phyloP scores from a whole-genome alignment of 169 alveolate genomes.

The Plasmodium coatneyi region DNA sequence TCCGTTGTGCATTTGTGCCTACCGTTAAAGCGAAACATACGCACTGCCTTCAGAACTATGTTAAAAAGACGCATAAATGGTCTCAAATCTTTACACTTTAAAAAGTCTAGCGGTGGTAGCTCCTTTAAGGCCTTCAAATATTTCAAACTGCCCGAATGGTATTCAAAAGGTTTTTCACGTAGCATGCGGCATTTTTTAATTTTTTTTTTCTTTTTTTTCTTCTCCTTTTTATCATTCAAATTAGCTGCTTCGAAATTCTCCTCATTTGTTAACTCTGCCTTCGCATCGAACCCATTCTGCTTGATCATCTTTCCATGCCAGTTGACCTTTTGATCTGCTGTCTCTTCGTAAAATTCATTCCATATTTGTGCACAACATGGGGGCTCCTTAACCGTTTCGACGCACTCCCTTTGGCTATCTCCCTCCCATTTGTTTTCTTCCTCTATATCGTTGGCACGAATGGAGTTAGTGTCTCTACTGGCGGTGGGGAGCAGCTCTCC shows the following conservation, averaged over 20 bases:
- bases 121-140: constrained; percentile 50
- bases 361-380: background rate
- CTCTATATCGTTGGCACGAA: background rate
- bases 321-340: background rate
- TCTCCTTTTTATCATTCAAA: background rate
- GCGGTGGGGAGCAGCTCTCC: background rate
- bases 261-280: background rate
- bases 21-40: background rate
- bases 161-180: constrained; percentile 22
- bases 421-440: background rate
- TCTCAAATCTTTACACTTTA: constrained; percentile 57
- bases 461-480: background rate
- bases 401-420: background rate
- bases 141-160: constrained; percentile 14
- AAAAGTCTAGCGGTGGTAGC: constrained; percentile 41
- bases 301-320: background rate
- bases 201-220: background rate
- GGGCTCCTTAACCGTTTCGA: background rate
- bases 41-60: constrained; percentile 35
- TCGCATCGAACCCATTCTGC: background rate
- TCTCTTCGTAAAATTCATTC: background rate
- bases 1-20: background rate
- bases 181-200: background rate
- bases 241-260: background rate
- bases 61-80: constrained; percentile 55